Evolutionary conservation across 2,329 filamentous ascomycete genomes (phyloP).

Genomic region (Xylaria sp.): DNA sequence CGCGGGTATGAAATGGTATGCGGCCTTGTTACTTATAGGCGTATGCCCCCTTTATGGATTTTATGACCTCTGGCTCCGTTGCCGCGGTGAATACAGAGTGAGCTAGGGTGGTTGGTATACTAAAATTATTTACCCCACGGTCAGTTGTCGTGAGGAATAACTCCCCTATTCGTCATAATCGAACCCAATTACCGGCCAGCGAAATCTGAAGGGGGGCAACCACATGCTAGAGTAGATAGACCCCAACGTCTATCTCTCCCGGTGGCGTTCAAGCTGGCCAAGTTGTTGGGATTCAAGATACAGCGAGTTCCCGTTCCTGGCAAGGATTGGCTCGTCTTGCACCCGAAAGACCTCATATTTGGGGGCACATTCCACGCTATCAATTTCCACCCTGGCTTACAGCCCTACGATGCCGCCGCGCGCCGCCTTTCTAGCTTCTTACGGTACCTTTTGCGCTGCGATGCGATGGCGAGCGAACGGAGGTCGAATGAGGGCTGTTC

Average conservation of each 20-base stretch:
- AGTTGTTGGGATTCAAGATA: slow-evolving; percentile 11
- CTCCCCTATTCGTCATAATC: background rate
- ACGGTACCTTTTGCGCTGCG: background rate
- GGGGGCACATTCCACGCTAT: slow-evolving; percentile 7
- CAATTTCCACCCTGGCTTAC: slow-evolving; percentile 1
- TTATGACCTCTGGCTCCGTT: slow-evolving; percentile 8
- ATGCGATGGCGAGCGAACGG: slow-evolving; percentile 1
- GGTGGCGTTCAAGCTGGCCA: slow-evolving; percentile 21
- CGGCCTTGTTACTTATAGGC: background rate
- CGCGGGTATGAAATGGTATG: background rate
- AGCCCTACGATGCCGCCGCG: slow-evolving; percentile 6
- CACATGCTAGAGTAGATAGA: background rate
- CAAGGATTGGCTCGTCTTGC: slow-evolving; percentile 24
- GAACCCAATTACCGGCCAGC: slow-evolving; percentile 27
- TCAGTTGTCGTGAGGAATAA: slow-evolving; percentile 5
- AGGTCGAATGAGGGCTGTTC: slow-evolving; percentile 24
- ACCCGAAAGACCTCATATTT: slow-evolving; percentile 29
- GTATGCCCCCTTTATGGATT: slow-evolving; percentile 17
- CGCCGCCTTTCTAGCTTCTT: slow-evolving; percentile 1
- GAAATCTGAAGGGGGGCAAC: slow-evolving; percentile 17
- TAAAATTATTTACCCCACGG: slow-evolving; percentile 24
- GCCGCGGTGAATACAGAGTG: slow-evolving; percentile 22
- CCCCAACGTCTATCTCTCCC: slow-evolving; percentile 9
- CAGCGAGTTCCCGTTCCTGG: slow-evolving; percentile 24
- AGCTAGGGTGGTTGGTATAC: background rate